Conservation (phyloP, 305 asterid species). For the Solanum hybrid region DNA sequence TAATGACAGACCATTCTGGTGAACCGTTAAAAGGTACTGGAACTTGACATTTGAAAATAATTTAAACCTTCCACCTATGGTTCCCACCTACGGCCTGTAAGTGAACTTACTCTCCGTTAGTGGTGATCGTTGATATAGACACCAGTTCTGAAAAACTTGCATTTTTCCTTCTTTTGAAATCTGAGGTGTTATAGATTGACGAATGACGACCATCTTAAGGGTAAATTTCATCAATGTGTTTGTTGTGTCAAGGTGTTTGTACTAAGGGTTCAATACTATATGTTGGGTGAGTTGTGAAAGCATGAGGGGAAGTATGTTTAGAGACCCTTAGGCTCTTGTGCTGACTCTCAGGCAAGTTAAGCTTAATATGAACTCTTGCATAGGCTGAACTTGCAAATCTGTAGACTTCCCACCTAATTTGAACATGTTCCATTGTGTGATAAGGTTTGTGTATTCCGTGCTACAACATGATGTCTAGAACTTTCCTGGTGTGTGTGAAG, state of each 20-base stretch:
- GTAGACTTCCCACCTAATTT: background rate
- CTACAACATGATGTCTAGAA: background rate
- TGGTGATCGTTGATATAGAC: background rate
- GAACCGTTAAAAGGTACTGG: background rate
- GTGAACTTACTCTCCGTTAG: background rate
- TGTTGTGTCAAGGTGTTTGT: background rate
- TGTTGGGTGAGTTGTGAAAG: background rate
- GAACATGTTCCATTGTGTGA: background rate
- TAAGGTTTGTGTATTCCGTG: background rate
- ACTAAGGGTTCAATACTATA: background rate
- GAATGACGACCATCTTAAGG: background rate
- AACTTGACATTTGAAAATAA: background rate
- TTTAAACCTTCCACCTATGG: background rate
- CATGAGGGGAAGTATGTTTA: background rate
- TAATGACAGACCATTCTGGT: background rate
- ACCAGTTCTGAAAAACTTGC: background rate
- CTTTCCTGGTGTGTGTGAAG: background rate
- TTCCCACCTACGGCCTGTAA: background rate
- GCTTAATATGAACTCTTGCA: background rate
- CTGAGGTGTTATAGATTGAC: background rate
- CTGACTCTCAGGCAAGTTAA: background rate
- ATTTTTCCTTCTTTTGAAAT: too few relatives aligned
- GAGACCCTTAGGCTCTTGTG: background rate
- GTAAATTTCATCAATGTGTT: background rate
- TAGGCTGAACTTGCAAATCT: background rate